phyloP scores from a whole-genome alignment of 2,329 filamentous ascomycete genomes.

The Triangularia verruculosa region DNA sequence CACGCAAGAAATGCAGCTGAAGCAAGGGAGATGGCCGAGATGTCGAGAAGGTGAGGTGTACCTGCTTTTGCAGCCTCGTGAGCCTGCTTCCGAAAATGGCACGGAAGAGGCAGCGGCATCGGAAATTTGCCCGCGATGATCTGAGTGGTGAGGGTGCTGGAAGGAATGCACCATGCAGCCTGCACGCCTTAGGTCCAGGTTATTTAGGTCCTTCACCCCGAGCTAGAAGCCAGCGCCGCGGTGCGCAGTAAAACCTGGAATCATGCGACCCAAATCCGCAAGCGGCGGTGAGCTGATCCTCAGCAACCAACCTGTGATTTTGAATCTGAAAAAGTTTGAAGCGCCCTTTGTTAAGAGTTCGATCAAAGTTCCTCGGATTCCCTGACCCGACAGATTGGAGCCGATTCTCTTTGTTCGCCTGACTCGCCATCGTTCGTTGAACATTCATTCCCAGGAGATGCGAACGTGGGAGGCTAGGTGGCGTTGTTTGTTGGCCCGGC shows the following conservation, averaged over 20 bases:
- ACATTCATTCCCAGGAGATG: not conserved
- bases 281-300: not conserved
- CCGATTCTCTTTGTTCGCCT: constrained; percentile 10
- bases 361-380: constrained; percentile 3
- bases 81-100: not conserved
- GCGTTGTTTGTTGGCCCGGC: not conserved
- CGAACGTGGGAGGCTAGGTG: not conserved
- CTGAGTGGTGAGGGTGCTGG: not conserved
- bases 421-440: not conserved
- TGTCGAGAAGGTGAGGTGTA: not conserved
- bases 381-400: constrained; percentile 27
- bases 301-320: not conserved
- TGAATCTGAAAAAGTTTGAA: not conserved
- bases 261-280: not conserved
- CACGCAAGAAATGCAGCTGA: not conserved
- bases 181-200: not conserved
- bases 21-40: not conserved
- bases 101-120: not conserved
- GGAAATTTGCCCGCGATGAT: not conserved
- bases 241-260: no score
- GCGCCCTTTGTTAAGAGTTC: not conserved
- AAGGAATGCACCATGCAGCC: not conserved
- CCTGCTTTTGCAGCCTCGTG: not conserved
- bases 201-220: no score
- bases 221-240: no score